Evolutionary conservation across 352 stramenopile species (phyloP), one percentile per base, ranked within the genome.

Genomic region (Plasmopara halstedii): DNA sequence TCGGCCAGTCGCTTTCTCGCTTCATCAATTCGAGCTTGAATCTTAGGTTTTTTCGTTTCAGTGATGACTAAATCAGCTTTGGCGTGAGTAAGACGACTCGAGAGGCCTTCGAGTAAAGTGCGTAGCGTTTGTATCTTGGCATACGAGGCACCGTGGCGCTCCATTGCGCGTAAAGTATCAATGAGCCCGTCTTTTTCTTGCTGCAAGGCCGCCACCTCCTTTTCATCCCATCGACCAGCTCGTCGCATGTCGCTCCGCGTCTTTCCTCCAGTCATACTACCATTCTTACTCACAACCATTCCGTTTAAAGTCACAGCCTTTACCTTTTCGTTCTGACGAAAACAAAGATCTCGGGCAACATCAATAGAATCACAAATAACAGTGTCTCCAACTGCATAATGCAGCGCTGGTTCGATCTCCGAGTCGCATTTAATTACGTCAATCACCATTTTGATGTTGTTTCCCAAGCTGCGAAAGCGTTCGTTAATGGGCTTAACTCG

Each of bases 201-300:
- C 46, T 94, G 71, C 4, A 97, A 56, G 5, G 73, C 58, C 21
- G 94, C 73, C 6, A 96, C 74, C 27, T 96, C 93, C 51, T 96
- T 93, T 42, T 97, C 88, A 42, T 97, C 86, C 88, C 90, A 98
- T 51, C 89, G 69, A 15, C 83, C 85, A 23, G 87, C 86, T 19
- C 85, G 75, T 36, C 83, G 83, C 32, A 70, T 44, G 49, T 97
- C 83, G 19, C 78, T 88, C 21, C 86, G 75, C 0, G 88, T 96
- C 10, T 86, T 78, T 42, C 95, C 96, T 35, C 95, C 96, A 1
- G 94, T 99, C 94, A 99, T 99, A 60, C 95, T 97, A 39, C 95
- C 96, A 32, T 96, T 97, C 61, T 98, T 98, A 58, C 75, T 96
- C 42, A 99, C 97, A 36, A 98, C 89, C 63, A 96, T 94, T 17